These are phyloP conservation scores for Penicillium hordei DNA, from an alignment of 2,329 filamentous ascomycete genomes.

Conservation along the genomic window DNA sequence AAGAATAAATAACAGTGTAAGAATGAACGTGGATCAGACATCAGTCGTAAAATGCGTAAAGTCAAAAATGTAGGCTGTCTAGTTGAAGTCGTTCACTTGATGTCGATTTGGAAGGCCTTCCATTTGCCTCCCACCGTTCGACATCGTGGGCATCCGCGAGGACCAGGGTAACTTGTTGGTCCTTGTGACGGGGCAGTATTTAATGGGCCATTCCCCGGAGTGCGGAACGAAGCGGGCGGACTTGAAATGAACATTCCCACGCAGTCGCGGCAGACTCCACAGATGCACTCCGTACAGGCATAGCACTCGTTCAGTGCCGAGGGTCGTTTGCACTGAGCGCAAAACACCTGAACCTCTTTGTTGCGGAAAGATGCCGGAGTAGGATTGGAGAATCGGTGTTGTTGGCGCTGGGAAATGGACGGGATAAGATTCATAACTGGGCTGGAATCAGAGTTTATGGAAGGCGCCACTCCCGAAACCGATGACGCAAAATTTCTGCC, in stretches of 20 bases:
- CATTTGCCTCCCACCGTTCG: slow-evolving; percentile 48
- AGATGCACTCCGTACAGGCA: slow-evolving; percentile 95
- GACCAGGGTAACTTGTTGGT: slow-evolving; percentile 40
- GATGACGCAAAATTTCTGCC: slow-evolving; percentile 72
- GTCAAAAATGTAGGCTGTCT: slow-evolving; percentile 13
- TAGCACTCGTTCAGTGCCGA: slow-evolving; percentile 80
- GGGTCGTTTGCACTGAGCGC: slow-evolving; percentile 77
- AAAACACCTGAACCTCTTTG: slow-evolving; percentile 78
- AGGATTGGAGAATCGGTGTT: slow-evolving; percentile 45
- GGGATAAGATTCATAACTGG: slow-evolving; percentile 49
- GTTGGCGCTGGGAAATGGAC: slow-evolving; percentile 37
- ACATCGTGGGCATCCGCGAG: slow-evolving; percentile 48
- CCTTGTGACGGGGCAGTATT: slow-evolving; percentile 24
- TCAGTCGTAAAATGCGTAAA: slow-evolving; percentile 36
- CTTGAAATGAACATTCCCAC: slow-evolving; percentile 55
- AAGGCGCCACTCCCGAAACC: slow-evolving; percentile 65
- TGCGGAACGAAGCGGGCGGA: slow-evolving; percentile 41
- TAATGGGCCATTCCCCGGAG: slow-evolving; percentile 28
- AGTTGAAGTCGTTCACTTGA: slow-evolving; percentile 36
- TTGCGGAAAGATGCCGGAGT: slow-evolving; percentile 55
- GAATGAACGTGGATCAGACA: slow-evolving; percentile 23
- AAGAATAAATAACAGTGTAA: slow-evolving; percentile 11
- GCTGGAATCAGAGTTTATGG: slow-evolving; percentile 66
- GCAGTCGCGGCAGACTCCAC: slow-evolving; percentile 84
- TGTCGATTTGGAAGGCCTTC: slow-evolving; percentile 51